A percentile compares a stretch with the other conserved stretches of the same genome.
Conservation (phyloP, 2,329 filamentous ascomycete species). For the Botrytis cinerea region DNA sequence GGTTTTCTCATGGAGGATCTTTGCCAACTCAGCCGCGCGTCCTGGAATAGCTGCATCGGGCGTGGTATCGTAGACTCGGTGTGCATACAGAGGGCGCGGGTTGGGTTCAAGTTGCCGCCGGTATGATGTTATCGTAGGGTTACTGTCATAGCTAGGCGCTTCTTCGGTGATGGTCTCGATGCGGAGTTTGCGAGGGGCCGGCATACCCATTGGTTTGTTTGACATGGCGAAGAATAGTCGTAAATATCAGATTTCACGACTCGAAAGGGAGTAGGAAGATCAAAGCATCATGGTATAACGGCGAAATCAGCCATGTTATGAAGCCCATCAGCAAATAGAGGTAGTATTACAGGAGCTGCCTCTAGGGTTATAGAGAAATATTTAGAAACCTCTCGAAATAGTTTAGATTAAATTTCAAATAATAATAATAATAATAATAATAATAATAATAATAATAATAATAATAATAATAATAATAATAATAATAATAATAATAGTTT, state of each 20-base stretch:
- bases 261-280: neutral
- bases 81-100: neutral
- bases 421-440: no score
- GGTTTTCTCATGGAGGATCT: constrained; percentile 2
- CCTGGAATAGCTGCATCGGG: neutral
- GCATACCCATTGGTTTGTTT: neutral
- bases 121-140: neutral
- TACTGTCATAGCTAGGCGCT: neutral
- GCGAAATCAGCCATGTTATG: no score
- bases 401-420: no score
- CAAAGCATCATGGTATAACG: neutral
- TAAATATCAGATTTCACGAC: neutral
- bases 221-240: neutral
- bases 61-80: constrained; percentile 4
- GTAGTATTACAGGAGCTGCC: no score
- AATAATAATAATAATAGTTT: no score
- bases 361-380: no score
- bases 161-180: neutral
- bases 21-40: neutral
- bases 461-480: no score
- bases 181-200: neutral
- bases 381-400: no score
- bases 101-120: neutral
- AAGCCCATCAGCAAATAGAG: no score
- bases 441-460: no score